A percentile compares a stretch with the other conserved stretches of the same genome.
These are phyloP conservation scores for Endogone sp. DNA, from an alignment of 192 early-diverging fungal genomes.

Conservation along the genomic window DNA sequence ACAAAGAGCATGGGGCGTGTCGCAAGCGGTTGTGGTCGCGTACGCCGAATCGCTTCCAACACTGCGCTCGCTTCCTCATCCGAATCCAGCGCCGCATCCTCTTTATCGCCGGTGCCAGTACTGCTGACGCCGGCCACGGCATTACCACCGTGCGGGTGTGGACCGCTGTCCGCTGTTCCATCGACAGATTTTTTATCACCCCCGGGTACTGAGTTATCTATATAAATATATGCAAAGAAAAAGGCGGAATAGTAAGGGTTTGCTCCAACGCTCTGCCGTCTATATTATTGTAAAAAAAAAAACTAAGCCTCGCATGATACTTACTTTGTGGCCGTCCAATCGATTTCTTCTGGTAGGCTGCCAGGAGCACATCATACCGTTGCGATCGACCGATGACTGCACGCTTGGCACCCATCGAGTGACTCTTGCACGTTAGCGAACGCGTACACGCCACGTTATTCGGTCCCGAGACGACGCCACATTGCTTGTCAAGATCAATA, in stretches of 20 bases:
- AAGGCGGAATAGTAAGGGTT: no score
- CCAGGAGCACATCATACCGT: conserved; percentile 75
- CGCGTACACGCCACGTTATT: conserved; percentile 69
- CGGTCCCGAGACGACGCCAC: conserved; percentile 69
- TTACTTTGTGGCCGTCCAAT: conserved; percentile 56
- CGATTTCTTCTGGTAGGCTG: conserved; percentile 74
- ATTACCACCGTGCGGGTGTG: background rate
- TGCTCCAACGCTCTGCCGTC: no score
- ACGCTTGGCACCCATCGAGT: conserved; percentile 85
- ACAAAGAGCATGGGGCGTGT: conserved; percentile 42
- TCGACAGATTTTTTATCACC: background rate
- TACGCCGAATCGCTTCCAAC: conserved; percentile 56
- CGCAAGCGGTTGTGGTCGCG: conserved; percentile 63
- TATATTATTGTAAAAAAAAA: no score
- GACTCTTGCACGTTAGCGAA: conserved; percentile 94
- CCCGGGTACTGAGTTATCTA: background rate
- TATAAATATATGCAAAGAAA: no score
- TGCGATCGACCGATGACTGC: conserved; percentile 80
- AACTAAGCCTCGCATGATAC: conserved; percentile 5
- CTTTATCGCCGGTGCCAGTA: background rate
- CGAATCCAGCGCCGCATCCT: conserved; percentile 41
- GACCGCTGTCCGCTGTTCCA: background rate
- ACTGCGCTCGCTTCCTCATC: conserved; percentile 74
- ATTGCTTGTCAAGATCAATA: conserved; percentile 88
- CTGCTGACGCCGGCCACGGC: background rate